phyloP scores from a whole-genome alignment of 2,329 filamentous ascomycete genomes.

The Ophiocordyceps robertsii region DNA sequence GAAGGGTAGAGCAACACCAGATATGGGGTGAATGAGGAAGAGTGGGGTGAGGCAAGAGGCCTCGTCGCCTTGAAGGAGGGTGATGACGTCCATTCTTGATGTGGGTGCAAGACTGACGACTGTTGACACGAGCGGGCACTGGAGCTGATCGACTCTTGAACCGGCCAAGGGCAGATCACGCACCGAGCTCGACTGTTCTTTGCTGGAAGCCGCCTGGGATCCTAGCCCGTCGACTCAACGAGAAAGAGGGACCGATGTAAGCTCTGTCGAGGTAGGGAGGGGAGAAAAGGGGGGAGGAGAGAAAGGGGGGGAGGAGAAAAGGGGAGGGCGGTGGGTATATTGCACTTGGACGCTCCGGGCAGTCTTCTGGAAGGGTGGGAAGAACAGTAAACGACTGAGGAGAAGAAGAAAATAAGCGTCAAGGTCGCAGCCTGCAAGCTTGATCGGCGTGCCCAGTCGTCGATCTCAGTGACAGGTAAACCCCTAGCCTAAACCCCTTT shows the following conservation, averaged over 20 bases:
- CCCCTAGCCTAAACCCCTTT: background rate
- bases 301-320: background rate
- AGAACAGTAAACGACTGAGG: background rate
- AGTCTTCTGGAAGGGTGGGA: background rate
- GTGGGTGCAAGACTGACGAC: background rate
- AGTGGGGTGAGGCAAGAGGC: constrained; percentile 8
- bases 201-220: no score
- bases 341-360: background rate
- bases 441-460: background rate
- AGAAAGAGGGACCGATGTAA: no score
- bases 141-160: background rate
- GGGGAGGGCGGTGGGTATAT: background rate
- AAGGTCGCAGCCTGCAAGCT: background rate
- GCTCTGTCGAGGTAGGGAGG: background rate
- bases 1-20: constrained; percentile 10
- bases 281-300: background rate
- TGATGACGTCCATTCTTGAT: constrained; percentile 9
- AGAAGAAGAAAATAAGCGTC: background rate
- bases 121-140: background rate
- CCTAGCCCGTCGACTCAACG: no score
- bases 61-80: constrained; percentile 9
- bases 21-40: constrained; percentile 10
- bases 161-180: background rate
- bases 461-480: background rate
- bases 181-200: no score